Conservation (phyloP, 371 early-diverging fungal genomes). For the Phascolomyces articulosus region DNA sequence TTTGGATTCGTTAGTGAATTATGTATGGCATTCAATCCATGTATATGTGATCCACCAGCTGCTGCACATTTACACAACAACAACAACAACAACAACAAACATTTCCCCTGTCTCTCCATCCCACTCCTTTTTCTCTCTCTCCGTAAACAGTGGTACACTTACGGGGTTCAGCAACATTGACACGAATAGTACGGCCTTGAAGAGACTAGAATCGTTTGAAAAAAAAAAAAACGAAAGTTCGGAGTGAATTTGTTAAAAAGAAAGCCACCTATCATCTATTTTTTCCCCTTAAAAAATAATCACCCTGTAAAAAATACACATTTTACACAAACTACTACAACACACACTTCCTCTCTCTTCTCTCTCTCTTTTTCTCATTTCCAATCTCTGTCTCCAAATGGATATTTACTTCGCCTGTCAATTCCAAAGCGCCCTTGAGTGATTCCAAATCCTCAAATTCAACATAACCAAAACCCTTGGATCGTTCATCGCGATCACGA, state of each 20-base stretch:
- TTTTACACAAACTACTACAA: background rate
- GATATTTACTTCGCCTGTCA: conserved; percentile 64
- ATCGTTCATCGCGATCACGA: conserved; percentile 75
- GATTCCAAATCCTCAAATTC: conserved; percentile 88
- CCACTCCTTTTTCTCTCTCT: background rate
- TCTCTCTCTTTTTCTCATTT: background rate
- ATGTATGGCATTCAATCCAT: too few species aligned
- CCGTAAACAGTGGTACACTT: conserved; percentile 24
- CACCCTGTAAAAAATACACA: too few species aligned
- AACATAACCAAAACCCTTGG: conserved; percentile 94
- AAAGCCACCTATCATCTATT: too few species aligned
- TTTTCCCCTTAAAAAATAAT: too few species aligned
- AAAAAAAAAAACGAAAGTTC: too few species aligned
- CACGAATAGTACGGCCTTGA: conserved; percentile 73
- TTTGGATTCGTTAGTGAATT: background rate
- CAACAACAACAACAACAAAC: background rate
- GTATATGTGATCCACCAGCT: too few species aligned
- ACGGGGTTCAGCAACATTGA: conserved; percentile 90
- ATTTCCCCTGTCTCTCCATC: too few species aligned
- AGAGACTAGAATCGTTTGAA: conserved; percentile 29
- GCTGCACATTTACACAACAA: background rate
- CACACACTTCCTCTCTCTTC: background rate
- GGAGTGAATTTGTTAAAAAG: too few species aligned
- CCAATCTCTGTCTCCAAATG: too few species aligned
- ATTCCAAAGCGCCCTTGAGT: conserved; percentile 77